Evolutionary conservation across 2,329 filamentous ascomycete genomes (phyloP).

Genomic region (Corniculantispora saksenae): DNA sequence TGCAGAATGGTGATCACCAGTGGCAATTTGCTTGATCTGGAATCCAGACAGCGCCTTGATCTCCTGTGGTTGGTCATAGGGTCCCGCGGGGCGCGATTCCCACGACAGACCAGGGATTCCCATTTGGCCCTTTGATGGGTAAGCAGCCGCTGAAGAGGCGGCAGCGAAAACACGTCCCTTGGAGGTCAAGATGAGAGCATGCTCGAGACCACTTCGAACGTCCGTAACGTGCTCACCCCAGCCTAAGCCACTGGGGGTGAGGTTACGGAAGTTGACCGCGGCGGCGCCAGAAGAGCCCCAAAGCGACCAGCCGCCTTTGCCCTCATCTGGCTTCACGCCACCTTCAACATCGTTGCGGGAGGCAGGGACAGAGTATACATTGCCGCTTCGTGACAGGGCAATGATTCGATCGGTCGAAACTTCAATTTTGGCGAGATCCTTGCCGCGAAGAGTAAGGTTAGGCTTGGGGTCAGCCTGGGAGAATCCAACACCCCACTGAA

Average conservation of each 20-base stretch:
- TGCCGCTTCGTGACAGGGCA: slow-evolving; percentile 71
- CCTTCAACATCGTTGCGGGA: slow-evolving; percentile 69
- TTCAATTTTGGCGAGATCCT: slow-evolving; percentile 73
- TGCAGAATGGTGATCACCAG: slow-evolving; percentile 85
- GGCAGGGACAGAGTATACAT: slow-evolving; percentile 82
- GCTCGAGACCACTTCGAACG: slow-evolving; percentile 78
- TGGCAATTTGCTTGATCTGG: slow-evolving; percentile 71
- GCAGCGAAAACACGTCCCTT: slow-evolving; percentile 84
- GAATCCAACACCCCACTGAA: slow-evolving; percentile 88
- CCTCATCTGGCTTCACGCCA: slow-evolving; percentile 63
- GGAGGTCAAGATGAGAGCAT: slow-evolving; percentile 82
- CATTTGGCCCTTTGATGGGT: slow-evolving; percentile 81
- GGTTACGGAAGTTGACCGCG: slow-evolving; percentile 67
- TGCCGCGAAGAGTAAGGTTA: slow-evolving; percentile 73
- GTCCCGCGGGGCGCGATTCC: slow-evolving; percentile 71
- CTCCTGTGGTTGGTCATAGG: slow-evolving; percentile 82
- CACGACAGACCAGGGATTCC: slow-evolving; percentile 83
- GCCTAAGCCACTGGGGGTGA: slow-evolving; percentile 65
- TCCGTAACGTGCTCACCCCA: slow-evolving; percentile 74
- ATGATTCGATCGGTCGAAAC: slow-evolving; percentile 83
- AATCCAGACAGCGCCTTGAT: slow-evolving; percentile 70
- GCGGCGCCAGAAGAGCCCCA: slow-evolving; percentile 50
- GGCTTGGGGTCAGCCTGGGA: slow-evolving; percentile 65
- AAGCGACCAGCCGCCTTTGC: slow-evolving; percentile 67
- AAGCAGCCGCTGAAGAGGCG: slow-evolving; percentile 76